Percentiles rank a stretch among this genome's conserved stretches.
Evolutionary conservation across 768 basidiomycete species (phyloP).

Genomic region (Suillus tomentosus): DNA sequence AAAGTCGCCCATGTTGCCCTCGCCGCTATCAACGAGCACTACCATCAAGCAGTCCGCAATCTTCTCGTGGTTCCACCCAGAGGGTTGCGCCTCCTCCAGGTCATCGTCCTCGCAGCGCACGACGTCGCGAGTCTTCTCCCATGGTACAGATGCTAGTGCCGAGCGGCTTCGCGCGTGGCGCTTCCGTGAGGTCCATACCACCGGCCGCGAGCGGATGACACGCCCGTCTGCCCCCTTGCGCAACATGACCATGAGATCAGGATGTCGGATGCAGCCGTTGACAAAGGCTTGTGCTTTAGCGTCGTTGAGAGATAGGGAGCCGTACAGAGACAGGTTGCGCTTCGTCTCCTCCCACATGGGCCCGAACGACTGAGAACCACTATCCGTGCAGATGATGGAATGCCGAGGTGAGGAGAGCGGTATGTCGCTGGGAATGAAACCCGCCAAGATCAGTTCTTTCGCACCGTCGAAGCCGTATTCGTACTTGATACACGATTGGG

Average conservation of each 20-base stretch:
- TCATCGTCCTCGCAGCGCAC: conserved; percentile 22
- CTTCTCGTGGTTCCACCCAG: conserved; percentile 16
- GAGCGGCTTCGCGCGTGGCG: conserved; percentile 30
- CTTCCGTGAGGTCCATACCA: conserved; percentile 31
- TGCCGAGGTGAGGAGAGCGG: conserved; percentile 26
- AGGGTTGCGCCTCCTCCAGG: conserved; percentile 29
- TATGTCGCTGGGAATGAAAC: conserved; percentile 32
- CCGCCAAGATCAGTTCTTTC: conserved; percentile 32
- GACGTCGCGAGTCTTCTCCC: conserved; percentile 26
- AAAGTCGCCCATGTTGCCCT: conserved; percentile 33
- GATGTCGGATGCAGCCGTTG: conserved; percentile 33
- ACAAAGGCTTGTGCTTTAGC: conserved; percentile 31
- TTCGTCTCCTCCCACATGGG: conserved; percentile 33
- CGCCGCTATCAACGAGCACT: conserved; percentile 28
- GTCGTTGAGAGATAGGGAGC: conserved; percentile 30
- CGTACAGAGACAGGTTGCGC: conserved; percentile 29
- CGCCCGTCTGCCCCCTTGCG: conserved; percentile 32
- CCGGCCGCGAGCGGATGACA: conserved; percentile 26
- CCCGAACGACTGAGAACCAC: conserved; percentile 8
- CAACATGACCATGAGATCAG: conserved; percentile 33
- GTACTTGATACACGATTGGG: conserved; percentile 27
- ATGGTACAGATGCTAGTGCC: conserved; percentile 24
- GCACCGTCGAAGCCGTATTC: conserved; percentile 24
- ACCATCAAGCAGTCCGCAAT: conserved; percentile 35
- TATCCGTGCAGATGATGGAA: conserved; percentile 22